These are phyloP conservation scores for Medicago arabica DNA, from an alignment of 306 rosid species.

Conservation along the genomic window DNA sequence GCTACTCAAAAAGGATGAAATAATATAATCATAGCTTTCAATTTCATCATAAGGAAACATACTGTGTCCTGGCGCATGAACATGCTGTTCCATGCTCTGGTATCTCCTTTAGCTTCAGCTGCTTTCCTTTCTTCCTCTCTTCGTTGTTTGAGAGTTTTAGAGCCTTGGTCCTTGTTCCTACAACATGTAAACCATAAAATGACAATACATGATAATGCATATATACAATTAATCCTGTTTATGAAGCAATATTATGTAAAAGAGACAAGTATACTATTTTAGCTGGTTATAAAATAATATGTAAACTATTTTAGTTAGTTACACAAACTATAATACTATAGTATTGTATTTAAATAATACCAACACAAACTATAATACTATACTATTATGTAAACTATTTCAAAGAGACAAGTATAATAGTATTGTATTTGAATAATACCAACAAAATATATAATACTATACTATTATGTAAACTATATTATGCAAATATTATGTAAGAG, in stretches of 20 bases:
- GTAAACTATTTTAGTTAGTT: no score
- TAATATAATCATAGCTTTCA: neutral
- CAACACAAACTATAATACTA: no score
- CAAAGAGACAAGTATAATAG: no score
- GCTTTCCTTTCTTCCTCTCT: conserved; percentile 83
- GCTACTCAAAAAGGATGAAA: neutral
- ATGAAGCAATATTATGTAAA: neutral
- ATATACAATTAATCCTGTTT: neutral
- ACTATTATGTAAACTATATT: no score
- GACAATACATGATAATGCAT: conserved; percentile 11
- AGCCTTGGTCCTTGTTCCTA: conserved; percentile 61
- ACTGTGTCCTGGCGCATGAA: conserved; percentile 93
- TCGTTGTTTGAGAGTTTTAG: conserved; percentile 68
- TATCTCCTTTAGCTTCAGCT: conserved; percentile 88
- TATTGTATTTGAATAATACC: no score
- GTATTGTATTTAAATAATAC: no score
- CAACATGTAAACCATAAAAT: conserved; percentile 41
- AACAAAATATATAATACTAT: no score
- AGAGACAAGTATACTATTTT: no score
- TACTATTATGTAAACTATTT: no score
- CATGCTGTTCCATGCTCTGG: conserved; percentile 93
- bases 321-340: no score
- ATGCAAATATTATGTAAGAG: no score
- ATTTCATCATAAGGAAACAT: conserved; percentile 47
- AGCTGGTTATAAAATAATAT: no score